Base-by-base conservation (phyloP, 2,329 filamentous ascomycete species). In the Aureobasidium subglaciale region DNA sequence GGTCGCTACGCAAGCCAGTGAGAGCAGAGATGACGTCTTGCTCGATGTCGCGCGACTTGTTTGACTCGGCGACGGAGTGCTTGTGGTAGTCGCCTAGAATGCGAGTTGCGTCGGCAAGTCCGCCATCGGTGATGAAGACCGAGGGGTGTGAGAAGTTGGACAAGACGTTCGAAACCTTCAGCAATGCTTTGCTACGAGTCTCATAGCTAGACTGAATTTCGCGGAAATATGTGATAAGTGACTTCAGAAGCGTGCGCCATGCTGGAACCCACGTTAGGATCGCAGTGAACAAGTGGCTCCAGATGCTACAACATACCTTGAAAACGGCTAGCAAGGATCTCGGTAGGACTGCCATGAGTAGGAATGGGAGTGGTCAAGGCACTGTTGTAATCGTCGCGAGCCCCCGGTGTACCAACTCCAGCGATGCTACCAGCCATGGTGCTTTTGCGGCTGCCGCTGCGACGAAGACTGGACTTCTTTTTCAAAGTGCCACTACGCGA, bases 221-320 rank as follows among this genome's bases (percentile, higher is more conserved):
- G 64, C 89, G 85, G 69, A 96, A 97, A 70, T 96, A 97, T 56
- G 87, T 76, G 62, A 97, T 96, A 41, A 97, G 78, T 62, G 96
- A 91, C 70, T 97, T 97, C 53, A 99, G 80, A 13, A 96, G 81
- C 75, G 95, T 96, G 64, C 93, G 84, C 93, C 93, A 99, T 50
- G 88, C 90, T 95, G 41, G 15, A n/a, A 7, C 5, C 22, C 4
- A 9, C 32, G 15, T 38, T 32, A 57, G 45, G 46, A 55, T 34
- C 20, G 6, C 1, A 8, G 22, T 32, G 22, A 32, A 11, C 2
- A 16, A 22, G 4, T 10, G n/a, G n/a, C n/a, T 32, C 4, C 11
- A 15, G 30, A 45, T 27, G 30, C 37, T 48, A 9, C 18, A 9
- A 22, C 82, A 58, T 78, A 90, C 90, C 82, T 77, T 96, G 88